Evolutionary conservation across 176 grass and related monocot species (phyloP).

Genomic region (Dendrocalamus sinicus): DNA sequence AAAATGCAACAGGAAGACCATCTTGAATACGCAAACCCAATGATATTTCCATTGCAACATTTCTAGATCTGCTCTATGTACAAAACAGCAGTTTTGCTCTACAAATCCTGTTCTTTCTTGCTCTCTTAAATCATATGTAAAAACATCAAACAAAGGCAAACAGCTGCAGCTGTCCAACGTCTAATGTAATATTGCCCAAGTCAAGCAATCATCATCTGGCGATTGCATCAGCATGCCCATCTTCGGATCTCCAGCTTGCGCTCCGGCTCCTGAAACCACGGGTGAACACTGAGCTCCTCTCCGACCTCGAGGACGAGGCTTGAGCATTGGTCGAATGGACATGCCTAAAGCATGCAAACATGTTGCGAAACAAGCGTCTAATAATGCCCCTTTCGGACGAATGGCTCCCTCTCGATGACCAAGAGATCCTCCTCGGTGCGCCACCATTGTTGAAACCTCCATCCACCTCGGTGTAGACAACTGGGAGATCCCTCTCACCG

Average conservation of each 20-base stretch:
- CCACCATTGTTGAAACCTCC: conserved; percentile 61
- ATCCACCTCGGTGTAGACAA: conserved; percentile 73
- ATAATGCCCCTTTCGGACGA: conserved; percentile 45
- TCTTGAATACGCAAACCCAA: neutral
- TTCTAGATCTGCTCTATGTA: conserved; percentile 28
- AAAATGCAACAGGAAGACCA: neutral
- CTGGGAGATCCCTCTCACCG: conserved; percentile 57
- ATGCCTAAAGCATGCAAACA: conserved; percentile 57
- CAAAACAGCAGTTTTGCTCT: conserved; percentile 17
- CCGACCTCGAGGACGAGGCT: neutral
- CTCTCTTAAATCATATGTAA: neutral
- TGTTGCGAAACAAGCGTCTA: conserved; percentile 40
- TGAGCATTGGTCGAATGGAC: conserved; percentile 23
- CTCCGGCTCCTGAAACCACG: conserved; percentile 46
- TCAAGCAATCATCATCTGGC: conserved; percentile 23
- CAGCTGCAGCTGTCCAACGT: neutral
- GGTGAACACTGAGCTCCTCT: conserved; percentile 38
- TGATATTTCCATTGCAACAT: conserved; percentile 19
- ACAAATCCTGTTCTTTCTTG: neutral
- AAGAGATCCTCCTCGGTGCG: conserved; percentile 51
- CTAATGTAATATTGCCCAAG: neutral
- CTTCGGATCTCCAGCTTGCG: conserved; percentile 52
- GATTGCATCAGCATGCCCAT: conserved; percentile 38
- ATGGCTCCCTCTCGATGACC: conserved; percentile 44
- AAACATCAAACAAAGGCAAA: conserved; percentile 31